A percentile compares a stretch with the other conserved stretches of the same genome.
Conservation (phyloP, 345 rosid species). For the Moricandia arvensis region DNA sequence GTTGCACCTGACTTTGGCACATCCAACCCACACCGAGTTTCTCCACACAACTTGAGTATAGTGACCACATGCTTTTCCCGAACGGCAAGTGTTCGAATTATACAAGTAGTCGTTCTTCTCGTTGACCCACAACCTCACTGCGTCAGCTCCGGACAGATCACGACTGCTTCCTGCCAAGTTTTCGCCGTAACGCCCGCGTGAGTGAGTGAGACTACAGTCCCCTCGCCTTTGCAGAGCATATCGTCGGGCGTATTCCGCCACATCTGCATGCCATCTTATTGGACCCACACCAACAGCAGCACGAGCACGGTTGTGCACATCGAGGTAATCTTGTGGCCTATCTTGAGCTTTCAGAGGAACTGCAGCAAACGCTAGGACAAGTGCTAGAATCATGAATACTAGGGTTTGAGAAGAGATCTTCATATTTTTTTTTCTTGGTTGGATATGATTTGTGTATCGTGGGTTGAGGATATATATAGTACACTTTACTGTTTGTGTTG, state of each 20-base stretch:
- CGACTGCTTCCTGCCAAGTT: slow-evolving; percentile 36
- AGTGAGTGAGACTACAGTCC: slow-evolving; percentile 39
- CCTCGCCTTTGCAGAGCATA: slow-evolving; percentile 15
- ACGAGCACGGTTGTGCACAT: slow-evolving; percentile 29
- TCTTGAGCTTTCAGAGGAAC: slow-evolving; percentile 31
- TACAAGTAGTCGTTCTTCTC: slow-evolving; percentile 21
- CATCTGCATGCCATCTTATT: slow-evolving; percentile 37
- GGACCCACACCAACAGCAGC: slow-evolving; percentile 26
- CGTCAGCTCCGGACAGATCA: slow-evolving; percentile 21
- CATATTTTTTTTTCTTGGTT: slow-evolving; percentile 2
- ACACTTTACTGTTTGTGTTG: background rate
- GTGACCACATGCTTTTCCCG: slow-evolving; percentile 11
- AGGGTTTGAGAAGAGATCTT: slow-evolving; percentile 22
- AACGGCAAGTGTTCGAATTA: background rate
- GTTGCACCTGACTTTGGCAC: slow-evolving; percentile 63
- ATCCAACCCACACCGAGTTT: slow-evolving; percentile 48
- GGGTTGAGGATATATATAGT: slow-evolving; percentile 23
- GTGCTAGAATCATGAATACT: slow-evolving; percentile 1
- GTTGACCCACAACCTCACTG: slow-evolving; percentile 36
- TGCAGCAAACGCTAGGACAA: slow-evolving; percentile 21
- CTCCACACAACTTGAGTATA: slow-evolving; percentile 73
- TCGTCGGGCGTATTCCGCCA: slow-evolving; percentile 37
- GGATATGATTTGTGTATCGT: background rate
- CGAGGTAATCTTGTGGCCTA: slow-evolving; percentile 25
- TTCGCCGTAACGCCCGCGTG: slow-evolving; percentile 41